Conservation (phyloP, 2,329 filamentous ascomycete genomes). For the Aspergillus sojae region DNA sequence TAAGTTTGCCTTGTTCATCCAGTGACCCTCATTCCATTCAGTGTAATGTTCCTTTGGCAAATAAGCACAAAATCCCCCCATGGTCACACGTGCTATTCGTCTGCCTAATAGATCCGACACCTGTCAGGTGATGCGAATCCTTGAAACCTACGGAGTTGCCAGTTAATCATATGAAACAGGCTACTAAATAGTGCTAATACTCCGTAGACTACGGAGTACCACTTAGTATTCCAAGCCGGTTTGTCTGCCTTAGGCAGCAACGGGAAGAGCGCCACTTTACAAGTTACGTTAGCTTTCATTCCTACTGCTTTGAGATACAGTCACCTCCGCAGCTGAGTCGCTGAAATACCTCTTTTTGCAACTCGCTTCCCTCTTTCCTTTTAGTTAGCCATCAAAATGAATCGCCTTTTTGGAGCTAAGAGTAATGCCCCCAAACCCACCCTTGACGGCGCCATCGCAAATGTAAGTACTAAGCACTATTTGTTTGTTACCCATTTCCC, state of each 20-base stretch:
- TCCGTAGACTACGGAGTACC: too few species aligned
- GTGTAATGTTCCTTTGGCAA: neutral
- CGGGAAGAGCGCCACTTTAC: neutral
- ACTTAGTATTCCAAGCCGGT: neutral
- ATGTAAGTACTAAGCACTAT: conserved; percentile 55
- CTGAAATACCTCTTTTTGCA: neutral
- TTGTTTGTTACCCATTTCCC: conserved; percentile 13
- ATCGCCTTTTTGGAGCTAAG: conserved; percentile 91
- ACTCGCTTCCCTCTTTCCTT: neutral
- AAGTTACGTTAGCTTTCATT: neutral
- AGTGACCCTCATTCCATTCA: too few species aligned
- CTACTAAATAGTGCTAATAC: neutral
- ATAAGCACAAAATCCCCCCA: neutral
- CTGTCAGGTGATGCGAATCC: neutral
- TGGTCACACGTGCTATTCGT: neutral
- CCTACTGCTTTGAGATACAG: neutral
- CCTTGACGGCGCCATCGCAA: conserved; percentile 78
- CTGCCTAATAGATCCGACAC: neutral
- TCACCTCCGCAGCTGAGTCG: neutral
- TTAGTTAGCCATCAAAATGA: conserved; percentile 64
- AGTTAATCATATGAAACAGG: neutral
- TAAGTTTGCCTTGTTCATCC: neutral
- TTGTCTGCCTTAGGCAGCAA: neutral
- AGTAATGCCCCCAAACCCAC: conserved; percentile 86
- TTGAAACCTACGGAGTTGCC: neutral